phyloP scores from a whole-genome alignment of 345 rosid genomes.

The Hypericum androsaemum region DNA sequence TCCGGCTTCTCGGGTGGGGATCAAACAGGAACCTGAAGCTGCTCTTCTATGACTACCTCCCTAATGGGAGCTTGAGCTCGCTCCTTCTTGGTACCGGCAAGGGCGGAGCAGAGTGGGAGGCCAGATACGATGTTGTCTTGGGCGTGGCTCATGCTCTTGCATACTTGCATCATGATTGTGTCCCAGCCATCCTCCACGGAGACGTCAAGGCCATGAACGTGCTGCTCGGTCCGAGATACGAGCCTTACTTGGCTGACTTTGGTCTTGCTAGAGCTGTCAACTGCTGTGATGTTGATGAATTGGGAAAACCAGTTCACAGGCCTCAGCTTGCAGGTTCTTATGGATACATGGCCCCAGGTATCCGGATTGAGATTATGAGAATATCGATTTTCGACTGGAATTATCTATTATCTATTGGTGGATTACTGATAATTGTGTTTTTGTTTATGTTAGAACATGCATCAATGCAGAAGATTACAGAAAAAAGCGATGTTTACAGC shows the following conservation, averaged over 20 bases:
- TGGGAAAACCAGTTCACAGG: constrained; percentile 36
- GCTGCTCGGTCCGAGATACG: constrained; percentile 55
- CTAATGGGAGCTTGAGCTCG: constrained; percentile 84
- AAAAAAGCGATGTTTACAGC: constrained; percentile 89
- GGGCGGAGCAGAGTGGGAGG: constrained; percentile 82
- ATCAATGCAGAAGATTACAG: constrained; percentile 60
- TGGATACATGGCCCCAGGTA: constrained; percentile 99
- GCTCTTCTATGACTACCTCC: constrained; percentile 85
- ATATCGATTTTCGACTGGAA: no score
- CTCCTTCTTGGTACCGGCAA: constrained; percentile 71
- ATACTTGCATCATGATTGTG: constrained; percentile 86
- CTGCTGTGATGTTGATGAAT: constrained; percentile 20
- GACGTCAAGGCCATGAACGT: constrained; percentile 95
- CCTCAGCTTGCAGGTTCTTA: constrained; percentile 90
- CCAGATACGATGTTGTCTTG: constrained; percentile 56
- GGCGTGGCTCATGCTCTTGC: constrained; percentile 87
- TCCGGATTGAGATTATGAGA: neutral
- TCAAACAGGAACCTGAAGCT: constrained; percentile 65
- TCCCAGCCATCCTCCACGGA: constrained; percentile 80
- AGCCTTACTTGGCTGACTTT: constrained; percentile 79
- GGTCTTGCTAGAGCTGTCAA: constrained; percentile 62
- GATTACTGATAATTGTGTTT: neutral
- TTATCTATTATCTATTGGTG: neutral
- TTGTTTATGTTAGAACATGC: constrained; percentile 52
- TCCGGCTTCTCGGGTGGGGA: constrained; percentile 79